Percentiles rank a stretch among this genome's conserved stretches.
phyloP scores from a whole-genome alignment of 306 rosid genomes.

The Vigna hirtella region DNA sequence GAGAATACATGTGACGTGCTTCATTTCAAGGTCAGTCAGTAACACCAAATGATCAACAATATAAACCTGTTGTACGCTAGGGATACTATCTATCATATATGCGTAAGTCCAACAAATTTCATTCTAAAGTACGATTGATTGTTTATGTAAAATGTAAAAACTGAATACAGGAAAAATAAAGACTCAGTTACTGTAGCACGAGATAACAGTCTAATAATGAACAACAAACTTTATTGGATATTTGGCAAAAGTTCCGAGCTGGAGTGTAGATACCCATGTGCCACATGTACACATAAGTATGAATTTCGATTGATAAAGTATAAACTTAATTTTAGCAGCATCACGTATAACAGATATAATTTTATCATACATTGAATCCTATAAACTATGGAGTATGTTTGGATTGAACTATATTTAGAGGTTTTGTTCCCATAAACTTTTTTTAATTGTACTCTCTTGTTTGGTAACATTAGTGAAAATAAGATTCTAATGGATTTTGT shows the following conservation, averaged over 20 bases:
- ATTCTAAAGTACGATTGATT: not conserved
- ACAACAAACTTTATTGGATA: not conserved
- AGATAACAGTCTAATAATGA: slow-evolving; percentile 1
- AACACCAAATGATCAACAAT: slow-evolving; percentile 33
- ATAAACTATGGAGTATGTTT: too few species aligned
- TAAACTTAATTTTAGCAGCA: not conserved
- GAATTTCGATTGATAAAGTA: not conserved
- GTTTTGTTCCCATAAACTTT: too few species aligned
- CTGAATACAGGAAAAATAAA: slow-evolving; percentile 6
- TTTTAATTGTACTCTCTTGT: too few species aligned
- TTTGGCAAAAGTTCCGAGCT: not conserved
- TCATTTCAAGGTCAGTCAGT: slow-evolving; percentile 36
- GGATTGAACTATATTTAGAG: too few species aligned
- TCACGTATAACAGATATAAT: too few species aligned
- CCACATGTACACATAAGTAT: not conserved
- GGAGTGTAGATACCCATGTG: not conserved
- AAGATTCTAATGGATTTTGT: too few species aligned
- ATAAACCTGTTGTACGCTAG: slow-evolving; percentile 24
- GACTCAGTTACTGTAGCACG: not conserved
- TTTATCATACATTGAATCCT: too few species aligned
- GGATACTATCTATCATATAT: slow-evolving; percentile 12
- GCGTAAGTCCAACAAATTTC: not conserved
- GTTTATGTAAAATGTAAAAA: not conserved
- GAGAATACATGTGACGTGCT: slow-evolving; percentile 16
- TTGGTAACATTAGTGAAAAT: too few species aligned